Evolutionary conservation across 345 rosid species (phyloP).

Genomic region (Camelina hispida): DNA sequence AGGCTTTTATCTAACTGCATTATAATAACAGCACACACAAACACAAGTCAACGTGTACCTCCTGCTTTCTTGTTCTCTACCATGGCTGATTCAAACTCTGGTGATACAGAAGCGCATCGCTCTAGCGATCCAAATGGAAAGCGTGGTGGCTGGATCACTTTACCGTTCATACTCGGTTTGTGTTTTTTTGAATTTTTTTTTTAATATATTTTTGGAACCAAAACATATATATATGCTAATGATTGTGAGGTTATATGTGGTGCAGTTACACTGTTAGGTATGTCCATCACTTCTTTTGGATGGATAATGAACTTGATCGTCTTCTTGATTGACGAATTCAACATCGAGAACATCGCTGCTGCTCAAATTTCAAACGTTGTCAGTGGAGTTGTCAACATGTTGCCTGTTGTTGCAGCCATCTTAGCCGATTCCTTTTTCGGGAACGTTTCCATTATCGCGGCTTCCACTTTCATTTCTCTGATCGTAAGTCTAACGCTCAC

Average conservation of each 20-base stretch:
- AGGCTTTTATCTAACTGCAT: conserved; percentile 3
- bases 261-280: conserved; percentile 49
- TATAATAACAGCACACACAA: conserved; percentile 2
- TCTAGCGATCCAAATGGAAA: conserved; percentile 24
- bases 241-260: neutral
- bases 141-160: conserved; percentile 57
- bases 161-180: conserved; percentile 56
- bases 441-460: conserved; percentile 41
- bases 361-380: conserved; percentile 48
- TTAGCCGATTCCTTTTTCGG: conserved; percentile 56
- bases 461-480: conserved; percentile 47
- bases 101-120: conserved; percentile 33
- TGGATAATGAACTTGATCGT: conserved; percentile 52
- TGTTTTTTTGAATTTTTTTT: neutral
- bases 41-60: neutral
- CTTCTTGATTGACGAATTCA: conserved; percentile 49
- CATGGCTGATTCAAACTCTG: conserved; percentile 32
- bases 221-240: conserved; percentile 2
- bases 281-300: conserved; percentile 50
- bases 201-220: neutral
- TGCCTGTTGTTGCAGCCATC: conserved; percentile 52
- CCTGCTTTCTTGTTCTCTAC: conserved; percentile 18
- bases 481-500: conserved; percentile 41
- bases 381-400: conserved; percentile 45
- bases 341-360: conserved; percentile 51